Conservation (phyloP, 192 early-diverging fungal species). For the Coemansia asiatica region DNA sequence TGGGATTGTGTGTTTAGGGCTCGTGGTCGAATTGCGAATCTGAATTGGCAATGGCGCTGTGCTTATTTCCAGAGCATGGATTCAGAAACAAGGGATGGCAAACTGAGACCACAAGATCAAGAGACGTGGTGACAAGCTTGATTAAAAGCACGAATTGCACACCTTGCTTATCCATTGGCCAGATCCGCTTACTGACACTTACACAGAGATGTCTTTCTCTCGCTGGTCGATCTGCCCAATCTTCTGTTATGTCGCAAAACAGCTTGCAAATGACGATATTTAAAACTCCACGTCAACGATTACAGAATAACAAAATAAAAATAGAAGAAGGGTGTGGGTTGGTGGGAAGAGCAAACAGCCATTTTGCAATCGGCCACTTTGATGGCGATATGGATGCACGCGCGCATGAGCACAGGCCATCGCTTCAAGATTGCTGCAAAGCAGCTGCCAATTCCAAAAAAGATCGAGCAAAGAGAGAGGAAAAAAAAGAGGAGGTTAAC, state of each 20-base stretch:
- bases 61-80: background rate
- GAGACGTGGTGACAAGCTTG: background rate
- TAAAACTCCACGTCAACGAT: background rate
- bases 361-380: background rate
- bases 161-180: background rate
- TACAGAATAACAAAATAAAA: background rate
- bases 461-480: background rate
- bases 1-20: background rate
- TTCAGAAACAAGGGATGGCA: background rate
- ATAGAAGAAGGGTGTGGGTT: background rate
- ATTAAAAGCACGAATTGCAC: background rate
- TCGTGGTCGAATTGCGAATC: background rate
- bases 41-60: background rate
- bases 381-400: background rate
- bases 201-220: no score
- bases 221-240: no score
- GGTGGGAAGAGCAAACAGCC: no score
- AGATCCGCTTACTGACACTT: background rate
- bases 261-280: no score
- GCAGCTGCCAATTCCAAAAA: background rate
- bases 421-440: conserved; percentile 1
- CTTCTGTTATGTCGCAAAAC: no score
- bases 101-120: background rate
- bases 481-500: background rate
- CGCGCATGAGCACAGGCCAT: conserved; percentile 16